phyloP scores from a whole-genome alignment of 208 protist species.

The Wallacemonas sp. region DNA sequence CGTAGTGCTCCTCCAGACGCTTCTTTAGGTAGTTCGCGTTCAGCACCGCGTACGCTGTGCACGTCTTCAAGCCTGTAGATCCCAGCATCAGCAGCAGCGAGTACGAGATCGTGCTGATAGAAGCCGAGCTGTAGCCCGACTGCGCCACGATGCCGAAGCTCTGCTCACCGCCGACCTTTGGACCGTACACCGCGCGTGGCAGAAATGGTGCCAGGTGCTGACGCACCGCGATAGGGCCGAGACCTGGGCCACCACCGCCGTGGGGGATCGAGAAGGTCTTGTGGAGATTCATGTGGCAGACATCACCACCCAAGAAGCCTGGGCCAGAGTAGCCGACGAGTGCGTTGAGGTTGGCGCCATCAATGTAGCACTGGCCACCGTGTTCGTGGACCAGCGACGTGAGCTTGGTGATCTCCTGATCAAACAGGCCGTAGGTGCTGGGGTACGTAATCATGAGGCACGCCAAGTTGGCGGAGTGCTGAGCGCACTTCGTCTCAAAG shows the following conservation, averaged over 20 bases:
- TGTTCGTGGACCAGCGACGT: constrained; percentile 86
- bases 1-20: constrained; percentile 93
- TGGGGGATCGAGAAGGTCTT: constrained; percentile 99
- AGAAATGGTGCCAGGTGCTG: constrained; percentile 93
- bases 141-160: constrained; percentile 92
- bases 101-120: constrained; percentile 96
- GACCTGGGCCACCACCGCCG: constrained; percentile 96
- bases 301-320: constrained; percentile 97
- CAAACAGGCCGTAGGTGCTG: constrained; percentile 98
- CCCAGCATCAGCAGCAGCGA: constrained; percentile 96
- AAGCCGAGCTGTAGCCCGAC: constrained; percentile 92
- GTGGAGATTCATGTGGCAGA: constrained; percentile 99
- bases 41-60: constrained; percentile 95
- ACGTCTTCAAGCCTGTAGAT: constrained; percentile 82
- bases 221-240: constrained; percentile 96
- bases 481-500: constrained; percentile 85
- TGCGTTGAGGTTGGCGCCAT: constrained; percentile 99
- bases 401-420: constrained; percentile 90
- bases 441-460: constrained; percentile 99
- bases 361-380: constrained; percentile 97
- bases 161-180: constrained; percentile 51
- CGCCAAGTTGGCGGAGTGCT: constrained; percentile 91
- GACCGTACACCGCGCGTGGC: constrained; percentile 73
- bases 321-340: constrained; percentile 94
- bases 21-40: constrained; percentile 98